Evolutionary conservation across 2,329 filamentous ascomycete genomes (phyloP).

Genomic region (Hypocrella siamensis): DNA sequence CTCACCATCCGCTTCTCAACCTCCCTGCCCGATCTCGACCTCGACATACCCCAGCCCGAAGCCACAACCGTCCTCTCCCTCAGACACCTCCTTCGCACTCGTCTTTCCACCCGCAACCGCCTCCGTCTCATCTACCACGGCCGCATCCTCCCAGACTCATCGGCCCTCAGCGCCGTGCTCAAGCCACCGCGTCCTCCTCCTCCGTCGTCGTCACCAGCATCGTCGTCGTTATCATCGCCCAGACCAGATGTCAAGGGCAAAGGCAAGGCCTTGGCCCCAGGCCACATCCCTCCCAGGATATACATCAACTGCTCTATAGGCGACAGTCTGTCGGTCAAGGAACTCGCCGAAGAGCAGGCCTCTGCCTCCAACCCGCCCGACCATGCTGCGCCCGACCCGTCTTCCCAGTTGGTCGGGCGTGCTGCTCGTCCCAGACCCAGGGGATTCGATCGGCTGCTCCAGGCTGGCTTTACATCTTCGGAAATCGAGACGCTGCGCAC

Average conservation of each 20-base stretch:
- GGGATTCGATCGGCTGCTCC: constrained; percentile 77
- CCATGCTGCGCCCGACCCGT: constrained; percentile 27
- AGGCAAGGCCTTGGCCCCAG: constrained; percentile 43
- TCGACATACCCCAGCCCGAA: constrained; percentile 55
- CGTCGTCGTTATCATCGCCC: constrained; percentile 1
- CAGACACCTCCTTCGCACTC: constrained; percentile 65
- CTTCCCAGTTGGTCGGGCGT: constrained; percentile 2
- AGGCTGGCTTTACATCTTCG: constrained; percentile 63
- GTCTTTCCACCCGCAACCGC: constrained; percentile 53
- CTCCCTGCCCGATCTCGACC: constrained; percentile 65
- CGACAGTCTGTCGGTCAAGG: constrained; percentile 48
- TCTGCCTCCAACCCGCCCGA: constrained; percentile 20
- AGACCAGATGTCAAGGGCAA: constrained; percentile 15
- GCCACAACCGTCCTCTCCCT: constrained; percentile 61
- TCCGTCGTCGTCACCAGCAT: constrained; percentile 24
- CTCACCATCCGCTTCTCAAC: constrained; percentile 85
- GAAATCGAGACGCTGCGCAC: constrained; percentile 76
- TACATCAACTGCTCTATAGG: constrained; percentile 94
- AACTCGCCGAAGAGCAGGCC: constrained; percentile 53
- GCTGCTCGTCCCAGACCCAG: constrained; percentile 24
- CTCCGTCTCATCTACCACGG: constrained; percentile 84
- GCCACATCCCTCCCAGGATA: constrained; percentile 30
- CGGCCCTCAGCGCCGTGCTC: constrained; percentile 52
- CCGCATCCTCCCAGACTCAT: constrained; percentile 63
- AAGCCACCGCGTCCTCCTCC: constrained; percentile 45